A percentile compares a stretch with the other conserved stretches of the same genome.
Evolutionary conservation across 805 yeast species (phyloP).

Genomic region (Sungouiella blattae): DNA sequence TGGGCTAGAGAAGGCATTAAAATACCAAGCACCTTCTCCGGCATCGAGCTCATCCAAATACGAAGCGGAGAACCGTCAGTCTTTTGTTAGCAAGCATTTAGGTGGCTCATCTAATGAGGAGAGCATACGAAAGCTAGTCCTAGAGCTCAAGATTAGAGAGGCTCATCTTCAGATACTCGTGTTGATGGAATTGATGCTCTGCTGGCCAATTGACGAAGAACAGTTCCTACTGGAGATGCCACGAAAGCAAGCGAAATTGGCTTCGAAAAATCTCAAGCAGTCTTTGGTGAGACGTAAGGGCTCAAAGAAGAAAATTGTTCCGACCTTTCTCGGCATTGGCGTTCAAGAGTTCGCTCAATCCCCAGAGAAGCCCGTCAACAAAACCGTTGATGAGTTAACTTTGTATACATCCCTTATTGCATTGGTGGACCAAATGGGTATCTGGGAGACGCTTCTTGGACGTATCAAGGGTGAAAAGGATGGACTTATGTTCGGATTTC

Average conservation of each 20-base stretch:
- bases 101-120: slow-evolving; percentile 11
- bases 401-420: slow-evolving; percentile 34
- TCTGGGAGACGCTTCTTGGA: slow-evolving; percentile 48
- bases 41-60: slow-evolving; percentile 3
- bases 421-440: slow-evolving; percentile 49
- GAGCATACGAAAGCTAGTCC: slow-evolving; percentile 24
- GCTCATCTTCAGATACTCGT: slow-evolving; percentile 53
- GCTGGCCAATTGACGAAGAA: slow-evolving; percentile 32
- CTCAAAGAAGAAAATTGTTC: slow-evolving; percentile 28
- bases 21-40: too few relatives aligned
- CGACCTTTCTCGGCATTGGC: slow-evolving; percentile 43
- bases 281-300: slow-evolving; percentile 20
- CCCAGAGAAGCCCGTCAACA: slow-evolving; percentile 12
- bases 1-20: slow-evolving; percentile 13
- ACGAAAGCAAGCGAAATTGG: slow-evolving; percentile 29
- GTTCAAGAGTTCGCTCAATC: slow-evolving; percentile 12
- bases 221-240: slow-evolving; percentile 24
- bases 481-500: slow-evolving; percentile 43
- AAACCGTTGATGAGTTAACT: slow-evolving; percentile 7
- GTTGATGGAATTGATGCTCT: slow-evolving; percentile 42
- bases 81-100: slow-evolving; percentile 13
- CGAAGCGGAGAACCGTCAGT: slow-evolving; percentile 24
- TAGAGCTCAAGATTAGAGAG: slow-evolving; percentile 50
- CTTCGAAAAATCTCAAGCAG: slow-evolving; percentile 17
- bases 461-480: slow-evolving; percentile 30